A percentile compares a stretch with the other conserved stretches of the same genome.
phyloP scores from a whole-genome alignment of 129 eudicot species.

The carrot (Daucus carota) region DH1_v3.0 NC_030388.2:924001-924500 shows the following conservation, averaged over 20 bases:
- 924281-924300: not conserved
- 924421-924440: not conserved
- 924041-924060: not conserved
- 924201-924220: conserved; percentile 1
- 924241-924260: not conserved
- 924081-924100: not conserved
- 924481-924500: too few species aligned
- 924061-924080: not conserved
- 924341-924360: too few species aligned
- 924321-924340: not conserved
- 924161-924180: too few species aligned
- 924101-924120: not conserved
- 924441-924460: not conserved
- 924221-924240: not conserved
- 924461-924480: not conserved
- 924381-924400: too few species aligned
- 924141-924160: not conserved
- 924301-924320: not conserved
- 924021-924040: too few species aligned
- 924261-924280: not conserved
- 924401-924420: not conserved
- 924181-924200: not conserved
- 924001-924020: too few species aligned
- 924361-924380: too few species aligned
- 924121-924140: not conserved